A percentile compares a stretch with the other conserved stretches of the same genome.
phyloP scores from a whole-genome alignment of 106 monocot species.

The Amphibolis antarctica region DNA sequence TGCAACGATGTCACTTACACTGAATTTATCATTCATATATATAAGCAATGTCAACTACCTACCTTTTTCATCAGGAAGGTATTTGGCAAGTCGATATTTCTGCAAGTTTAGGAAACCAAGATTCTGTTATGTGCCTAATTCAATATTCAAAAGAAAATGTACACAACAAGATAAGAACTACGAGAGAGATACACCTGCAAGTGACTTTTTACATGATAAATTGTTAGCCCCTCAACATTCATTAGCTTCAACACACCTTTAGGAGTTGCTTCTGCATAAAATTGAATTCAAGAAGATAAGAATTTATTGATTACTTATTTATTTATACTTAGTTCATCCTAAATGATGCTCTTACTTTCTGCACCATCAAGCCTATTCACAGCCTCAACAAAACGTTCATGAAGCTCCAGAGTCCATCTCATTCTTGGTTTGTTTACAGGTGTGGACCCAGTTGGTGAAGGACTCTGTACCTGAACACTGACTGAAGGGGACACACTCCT shows the following conservation, averaged over 20 bases:
- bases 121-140: background rate
- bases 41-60: slow-evolving; percentile 2
- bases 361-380: slow-evolving; percentile 81
- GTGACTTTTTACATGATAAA: slow-evolving; percentile 95
- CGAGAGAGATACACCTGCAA: slow-evolving; percentile 55
- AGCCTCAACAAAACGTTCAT: slow-evolving; percentile 80
- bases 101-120: slow-evolving; percentile 20
- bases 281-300: background rate
- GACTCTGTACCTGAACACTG: slow-evolving; percentile 19
- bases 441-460: slow-evolving; percentile 18
- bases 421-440: slow-evolving; percentile 57
- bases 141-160: background rate
- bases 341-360: slow-evolving; percentile 42
- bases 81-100: slow-evolving; percentile 84
- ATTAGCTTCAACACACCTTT: slow-evolving; percentile 86
- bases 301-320: background rate
- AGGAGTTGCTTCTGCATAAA: slow-evolving; percentile 76
- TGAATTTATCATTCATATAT: background rate
- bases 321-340: background rate
- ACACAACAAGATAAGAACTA: background rate
- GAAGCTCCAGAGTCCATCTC: slow-evolving; percentile 86
- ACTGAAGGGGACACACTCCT: slow-evolving; percentile 11
- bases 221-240: slow-evolving; percentile 80
- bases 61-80: slow-evolving; percentile 76
- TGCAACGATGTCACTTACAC: background rate